A percentile compares a stretch with the other conserved stretches of the same genome.
These are phyloP conservation scores for Phytophthora macrochlamydospora DNA, from an alignment of 352 stramenopile species.

Conservation along the genomic window DNA sequence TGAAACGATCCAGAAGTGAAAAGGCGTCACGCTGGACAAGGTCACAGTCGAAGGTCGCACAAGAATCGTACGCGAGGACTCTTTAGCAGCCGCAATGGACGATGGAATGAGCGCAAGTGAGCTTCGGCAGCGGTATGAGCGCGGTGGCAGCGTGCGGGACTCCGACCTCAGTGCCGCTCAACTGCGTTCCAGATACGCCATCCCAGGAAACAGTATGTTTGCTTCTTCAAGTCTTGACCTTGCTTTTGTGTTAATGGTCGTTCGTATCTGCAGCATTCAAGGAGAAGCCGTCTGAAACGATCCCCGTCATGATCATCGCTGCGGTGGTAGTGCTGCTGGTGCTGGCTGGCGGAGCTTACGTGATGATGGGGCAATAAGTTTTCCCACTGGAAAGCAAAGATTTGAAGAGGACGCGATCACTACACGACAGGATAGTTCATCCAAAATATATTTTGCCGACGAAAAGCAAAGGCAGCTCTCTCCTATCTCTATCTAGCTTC, in stretches of 20 bases:
- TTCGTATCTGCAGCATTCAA: conserved; percentile 55
- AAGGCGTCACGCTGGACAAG: background rate
- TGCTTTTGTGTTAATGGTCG: too few relatives aligned
- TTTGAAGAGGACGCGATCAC: too few relatives aligned
- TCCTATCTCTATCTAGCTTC: background rate
- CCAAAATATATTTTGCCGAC: too few relatives aligned
- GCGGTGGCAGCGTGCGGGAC: conserved; percentile 73
- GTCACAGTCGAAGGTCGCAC: background rate
- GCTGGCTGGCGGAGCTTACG: conserved; percentile 60
- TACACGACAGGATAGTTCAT: too few relatives aligned
- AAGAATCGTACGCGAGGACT: conserved; percentile 2
- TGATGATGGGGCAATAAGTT: conserved; percentile 40
- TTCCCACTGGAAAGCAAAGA: background rate
- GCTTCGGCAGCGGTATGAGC: conserved; percentile 75
- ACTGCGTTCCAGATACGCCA: conserved; percentile 79
- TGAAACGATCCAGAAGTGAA: background rate
- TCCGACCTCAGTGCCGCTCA: conserved; percentile 80
- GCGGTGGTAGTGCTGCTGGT: conserved; percentile 54
- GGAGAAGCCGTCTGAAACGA: conserved; percentile 56
- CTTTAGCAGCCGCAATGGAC: conserved; percentile 34
- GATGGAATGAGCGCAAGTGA: conserved; percentile 72
- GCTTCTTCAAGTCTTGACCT: too few relatives aligned
- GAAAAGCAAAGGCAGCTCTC: background rate
- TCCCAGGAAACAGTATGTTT: conserved; percentile 79
- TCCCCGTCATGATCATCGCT: conserved; percentile 52